phyloP scores from a whole-genome alignment of 1,284 basidiomycete genomes.

The Tylopilus sp. region DNA sequence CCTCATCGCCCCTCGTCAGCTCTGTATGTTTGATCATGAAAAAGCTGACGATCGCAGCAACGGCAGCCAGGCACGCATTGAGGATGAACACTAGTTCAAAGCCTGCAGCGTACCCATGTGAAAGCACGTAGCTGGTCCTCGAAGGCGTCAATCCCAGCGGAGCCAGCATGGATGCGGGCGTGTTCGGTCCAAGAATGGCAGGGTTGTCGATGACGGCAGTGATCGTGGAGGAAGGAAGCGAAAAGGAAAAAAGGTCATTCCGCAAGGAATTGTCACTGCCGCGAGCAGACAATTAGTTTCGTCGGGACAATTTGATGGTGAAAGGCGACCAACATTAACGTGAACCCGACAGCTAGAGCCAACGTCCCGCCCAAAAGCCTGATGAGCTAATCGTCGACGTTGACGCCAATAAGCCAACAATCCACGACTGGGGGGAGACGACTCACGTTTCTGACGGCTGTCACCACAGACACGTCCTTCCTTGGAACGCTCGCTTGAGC shows the following conservation, averaged over 20 bases:
- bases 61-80: constrained; percentile 45
- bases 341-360: constrained; percentile 56
- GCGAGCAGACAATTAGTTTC: background rate
- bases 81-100: constrained; percentile 58
- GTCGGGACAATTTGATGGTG: background rate
- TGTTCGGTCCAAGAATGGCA: constrained; percentile 38
- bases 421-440: background rate
- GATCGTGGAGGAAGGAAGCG: constrained; percentile 37
- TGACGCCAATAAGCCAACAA: background rate
- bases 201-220: constrained; percentile 48
- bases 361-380: constrained; percentile 63
- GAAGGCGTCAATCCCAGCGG: constrained; percentile 37
- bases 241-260: constrained; percentile 37
- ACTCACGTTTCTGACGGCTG: constrained; percentile 60
- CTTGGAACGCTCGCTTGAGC: constrained; percentile 66
- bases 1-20: constrained; percentile 54
- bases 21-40: constrained; percentile 58
- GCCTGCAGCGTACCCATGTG: constrained; percentile 51
- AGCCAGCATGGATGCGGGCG: constrained; percentile 23
- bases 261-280: constrained; percentile 55
- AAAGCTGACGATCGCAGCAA: constrained; percentile 49
- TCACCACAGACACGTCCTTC: constrained; percentile 69
- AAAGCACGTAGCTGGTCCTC: constrained; percentile 43
- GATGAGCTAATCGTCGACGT: constrained; percentile 45
- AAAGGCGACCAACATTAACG: constrained; percentile 44